Base-by-base conservation (phyloP, 176 grass and related monocot species). In the Hyparrhenia diplandra region DNA sequence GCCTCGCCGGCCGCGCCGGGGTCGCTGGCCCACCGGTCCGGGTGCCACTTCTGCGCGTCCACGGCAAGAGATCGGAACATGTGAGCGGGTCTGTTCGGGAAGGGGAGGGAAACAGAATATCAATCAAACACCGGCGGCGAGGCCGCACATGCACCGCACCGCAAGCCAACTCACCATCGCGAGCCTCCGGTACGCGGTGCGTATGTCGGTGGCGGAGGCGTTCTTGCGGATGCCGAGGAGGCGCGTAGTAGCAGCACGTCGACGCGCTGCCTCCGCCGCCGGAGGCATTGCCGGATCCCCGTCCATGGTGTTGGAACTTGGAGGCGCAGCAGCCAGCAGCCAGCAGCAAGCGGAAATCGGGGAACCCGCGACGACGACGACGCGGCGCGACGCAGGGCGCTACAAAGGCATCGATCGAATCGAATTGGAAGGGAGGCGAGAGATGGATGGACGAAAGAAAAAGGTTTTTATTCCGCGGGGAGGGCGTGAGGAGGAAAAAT, bases 21-120 rank as follows among this genome's bases (percentile, higher is more conserved):
- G 34, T 95, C 68, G 78, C 85, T 95, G 32, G 88, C 76, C 71
- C 90, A 98, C 46, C 92, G 92, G 86, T 98, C 96, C 34, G 96
- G 96, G 74, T 95, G 92, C 96, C 96, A 93, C 83, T 89, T 93
- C 97, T 99, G 82, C 47, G 30, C 73, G 75, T 71, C 29, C 37
- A 64, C 47, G 54, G 51, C 66, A 46, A 70, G 71, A 83, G 39
- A 69, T 62, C 62, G 14, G 59, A 84, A 68, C 34, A 18, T 30
- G 45, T 36, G 20, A 89, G 69, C 86, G 57, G 5, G 25, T 58
- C 47, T 35, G 69, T 13, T 58, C 57, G 47, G 20, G 59, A 11
- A 12, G 58, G 23, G 2, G 57, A 13, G 57, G 59, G 10, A n/a
- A n/a, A n/a, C n/a, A n/a, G n/a, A n/a, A n/a, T n/a, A n/a, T n/a